These are phyloP conservation scores for Lanmaoa pseudosensibilis DNA, from an alignment of 768 basidiomycete genomes.

Conservation along the genomic window DNA sequence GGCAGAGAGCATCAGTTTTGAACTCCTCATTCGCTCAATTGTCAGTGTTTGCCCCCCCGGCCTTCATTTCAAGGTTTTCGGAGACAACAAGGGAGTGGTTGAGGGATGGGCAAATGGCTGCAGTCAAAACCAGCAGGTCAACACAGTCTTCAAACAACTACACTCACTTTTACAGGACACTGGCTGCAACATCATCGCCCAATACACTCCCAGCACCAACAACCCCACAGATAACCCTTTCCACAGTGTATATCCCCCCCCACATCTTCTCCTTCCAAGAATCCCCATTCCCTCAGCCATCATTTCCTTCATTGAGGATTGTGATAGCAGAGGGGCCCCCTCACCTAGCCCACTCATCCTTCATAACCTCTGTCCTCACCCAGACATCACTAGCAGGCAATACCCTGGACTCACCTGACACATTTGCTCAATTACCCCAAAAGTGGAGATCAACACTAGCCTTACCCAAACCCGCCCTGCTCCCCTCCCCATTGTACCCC, in stretches of 20 bases:
- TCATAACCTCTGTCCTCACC: too few species aligned
- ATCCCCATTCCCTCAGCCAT: background rate
- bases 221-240: background rate
- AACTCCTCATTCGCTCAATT: background rate
- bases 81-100: conserved; percentile 16
- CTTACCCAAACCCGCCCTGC: too few species aligned
- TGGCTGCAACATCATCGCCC: background rate
- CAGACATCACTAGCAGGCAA: too few species aligned
- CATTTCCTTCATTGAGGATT: background rate
- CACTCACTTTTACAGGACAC: background rate
- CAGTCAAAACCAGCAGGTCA: background rate
- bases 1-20: conserved; percentile 26
- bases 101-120: conserved; percentile 3
- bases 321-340: too few species aligned
- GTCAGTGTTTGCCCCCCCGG: background rate
- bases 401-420: too few species aligned
- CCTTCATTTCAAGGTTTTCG: background rate
- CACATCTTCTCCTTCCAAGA: background rate
- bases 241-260: fast-evolving
- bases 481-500: too few species aligned
- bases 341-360: background rate
- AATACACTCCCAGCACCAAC: background rate
- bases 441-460: too few species aligned
- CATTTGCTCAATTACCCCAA: too few species aligned
- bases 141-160: background rate